A percentile compares a stretch with the other conserved stretches of the same genome.
Evolutionary conservation across 176 grass and related monocot genomes (phyloP).

Genomic region (Eragrostis nindensis): DNA sequence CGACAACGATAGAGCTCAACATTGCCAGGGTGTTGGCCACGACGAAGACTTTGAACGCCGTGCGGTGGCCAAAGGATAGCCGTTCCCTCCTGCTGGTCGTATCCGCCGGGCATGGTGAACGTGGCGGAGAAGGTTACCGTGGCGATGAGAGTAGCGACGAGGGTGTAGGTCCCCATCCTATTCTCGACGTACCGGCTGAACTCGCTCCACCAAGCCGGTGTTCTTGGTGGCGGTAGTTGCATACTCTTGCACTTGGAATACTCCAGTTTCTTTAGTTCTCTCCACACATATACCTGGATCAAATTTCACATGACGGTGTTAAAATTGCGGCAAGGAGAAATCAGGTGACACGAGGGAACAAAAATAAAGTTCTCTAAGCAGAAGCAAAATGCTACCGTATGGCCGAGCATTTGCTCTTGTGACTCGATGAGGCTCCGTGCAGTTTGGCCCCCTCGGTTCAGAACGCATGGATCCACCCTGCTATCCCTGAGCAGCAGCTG

Average conservation of each 20-base stretch:
- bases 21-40: slow-evolving; percentile 47
- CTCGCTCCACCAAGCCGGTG: no score
- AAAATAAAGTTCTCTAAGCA: no score
- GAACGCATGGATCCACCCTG: slow-evolving; percentile 34
- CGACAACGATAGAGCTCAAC: slow-evolving; percentile 42
- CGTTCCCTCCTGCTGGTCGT: background rate
- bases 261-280: no score
- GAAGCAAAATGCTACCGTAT: no score
- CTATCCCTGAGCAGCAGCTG: slow-evolving; percentile 15
- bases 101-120: slow-evolving; percentile 49
- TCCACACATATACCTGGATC: no score
- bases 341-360: no score
- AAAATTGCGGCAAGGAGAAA: no score
- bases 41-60: slow-evolving; percentile 43
- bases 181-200: no score
- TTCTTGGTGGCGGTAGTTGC: no score
- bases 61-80: background rate
- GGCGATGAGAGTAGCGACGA: slow-evolving; percentile 44
- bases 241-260: no score
- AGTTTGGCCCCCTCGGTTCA: slow-evolving; percentile 24
- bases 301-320: no score
- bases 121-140: slow-evolving; percentile 47
- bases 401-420: no score
- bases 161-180: slow-evolving; percentile 36
- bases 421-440: slow-evolving; percentile 40